Evolutionary conservation across 805 yeast genomes (phyloP).

Genomic region (Yamadazyma ubonensis): DNA sequence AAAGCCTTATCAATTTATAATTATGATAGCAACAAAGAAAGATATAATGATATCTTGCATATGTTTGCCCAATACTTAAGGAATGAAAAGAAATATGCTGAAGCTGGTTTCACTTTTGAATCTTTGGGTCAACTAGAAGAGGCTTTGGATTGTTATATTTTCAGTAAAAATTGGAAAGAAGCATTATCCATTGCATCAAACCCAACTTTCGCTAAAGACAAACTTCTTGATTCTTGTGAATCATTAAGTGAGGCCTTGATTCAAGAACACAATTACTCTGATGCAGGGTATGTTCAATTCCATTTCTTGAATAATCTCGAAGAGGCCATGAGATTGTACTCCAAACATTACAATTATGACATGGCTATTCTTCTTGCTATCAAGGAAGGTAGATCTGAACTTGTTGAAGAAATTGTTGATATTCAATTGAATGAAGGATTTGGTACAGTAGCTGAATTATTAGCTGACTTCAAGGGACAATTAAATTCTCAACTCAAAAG

Average conservation of each 20-base stretch:
- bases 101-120: constrained; percentile 80
- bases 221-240: constrained; percentile 50
- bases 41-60: constrained; percentile 54
- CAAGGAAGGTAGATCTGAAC: constrained; percentile 41
- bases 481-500: constrained; percentile 78
- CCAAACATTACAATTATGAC: constrained; percentile 72
- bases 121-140: constrained; percentile 51
- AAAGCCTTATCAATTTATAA: constrained; percentile 64
- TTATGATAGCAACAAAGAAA: constrained; percentile 42
- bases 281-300: constrained; percentile 76
- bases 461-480: constrained; percentile 93
- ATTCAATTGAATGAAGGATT: constrained; percentile 82
- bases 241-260: constrained; percentile 58
- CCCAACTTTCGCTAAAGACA: constrained; percentile 32
- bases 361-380: constrained; percentile 70
- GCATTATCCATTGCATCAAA: constrained; percentile 63
- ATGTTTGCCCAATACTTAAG: constrained; percentile 64
- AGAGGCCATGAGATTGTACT: constrained; percentile 63
- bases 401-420: constrained; percentile 62
- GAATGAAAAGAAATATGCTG: constrained; percentile 57
- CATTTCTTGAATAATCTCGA: constrained; percentile 59
- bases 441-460: constrained; percentile 78
- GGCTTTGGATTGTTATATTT: constrained; percentile 69
- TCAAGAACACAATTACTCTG: constrained; percentile 70
- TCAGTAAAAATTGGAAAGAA: constrained; percentile 80